These are phyloP conservation scores for Zygoascus meyerae DNA, from an alignment of 1,139 yeast genomes.

Conservation along the genomic window DNA sequence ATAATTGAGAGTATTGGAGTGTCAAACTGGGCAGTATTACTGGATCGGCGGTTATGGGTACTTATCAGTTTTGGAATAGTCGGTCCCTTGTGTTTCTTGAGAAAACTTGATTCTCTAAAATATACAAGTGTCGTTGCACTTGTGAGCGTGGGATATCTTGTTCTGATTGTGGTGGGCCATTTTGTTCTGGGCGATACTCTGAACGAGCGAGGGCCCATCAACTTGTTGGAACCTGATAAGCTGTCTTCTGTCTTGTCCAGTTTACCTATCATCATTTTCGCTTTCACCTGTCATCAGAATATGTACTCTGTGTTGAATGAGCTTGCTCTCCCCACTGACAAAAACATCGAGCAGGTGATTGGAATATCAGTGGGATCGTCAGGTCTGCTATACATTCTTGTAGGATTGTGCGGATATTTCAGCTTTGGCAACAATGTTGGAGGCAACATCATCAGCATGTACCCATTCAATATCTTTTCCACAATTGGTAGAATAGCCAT, in stretches of 20 bases:
- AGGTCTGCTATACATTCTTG: slow-evolving; percentile 54
- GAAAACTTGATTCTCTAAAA: slow-evolving; percentile 74
- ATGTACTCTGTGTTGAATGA: slow-evolving; percentile 90
- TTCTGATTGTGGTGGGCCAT: slow-evolving; percentile 65
- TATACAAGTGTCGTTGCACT: slow-evolving; percentile 84
- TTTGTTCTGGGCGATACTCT: slow-evolving; percentile 45
- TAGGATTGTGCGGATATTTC: slow-evolving; percentile 79
- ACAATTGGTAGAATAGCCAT: slow-evolving; percentile 68
- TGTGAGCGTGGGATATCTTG: slow-evolving; percentile 70
- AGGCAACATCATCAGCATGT: slow-evolving; percentile 76
- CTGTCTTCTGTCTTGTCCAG: slow-evolving; percentile 63
- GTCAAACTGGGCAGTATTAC: slow-evolving; percentile 18
- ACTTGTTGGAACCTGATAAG: slow-evolving; percentile 50
- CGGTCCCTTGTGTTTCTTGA: slow-evolving; percentile 70
- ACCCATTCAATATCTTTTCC: slow-evolving; percentile 43
- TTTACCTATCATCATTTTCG: slow-evolving; percentile 88
- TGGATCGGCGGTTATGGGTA: slow-evolving; percentile 54
- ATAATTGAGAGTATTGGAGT: slow-evolving; percentile 27
- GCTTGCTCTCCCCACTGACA: slow-evolving; percentile 50
- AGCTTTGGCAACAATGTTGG: slow-evolving; percentile 73
- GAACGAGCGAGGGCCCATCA: slow-evolving; percentile 48
- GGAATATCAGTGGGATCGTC: slow-evolving; percentile 52
- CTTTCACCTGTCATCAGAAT: slow-evolving; percentile 91
- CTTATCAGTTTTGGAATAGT: slow-evolving; percentile 34
- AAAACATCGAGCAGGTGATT: slow-evolving; percentile 49